A percentile compares a stretch with the other conserved stretches of the same genome.
phyloP scores from a whole-genome alignment of 129 eudicot species.

The Centella asiatica region DNA sequence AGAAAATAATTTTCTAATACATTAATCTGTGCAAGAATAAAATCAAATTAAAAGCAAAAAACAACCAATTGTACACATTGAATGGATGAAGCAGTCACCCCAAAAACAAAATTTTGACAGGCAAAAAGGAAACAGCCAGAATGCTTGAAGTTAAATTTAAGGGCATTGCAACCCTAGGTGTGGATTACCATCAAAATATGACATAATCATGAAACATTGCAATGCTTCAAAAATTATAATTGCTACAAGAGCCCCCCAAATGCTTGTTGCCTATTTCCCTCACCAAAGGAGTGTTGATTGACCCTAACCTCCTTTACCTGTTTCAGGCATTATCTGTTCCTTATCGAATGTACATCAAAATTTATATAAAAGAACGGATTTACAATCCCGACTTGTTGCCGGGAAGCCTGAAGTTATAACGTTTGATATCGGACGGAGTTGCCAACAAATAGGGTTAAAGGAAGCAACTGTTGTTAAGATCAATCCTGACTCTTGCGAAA shows the following conservation, averaged over 20 bases:
- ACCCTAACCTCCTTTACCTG: slow-evolving; percentile 5
- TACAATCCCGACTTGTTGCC: not conserved
- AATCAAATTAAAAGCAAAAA: no score
- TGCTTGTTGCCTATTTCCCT: slow-evolving; percentile 6
- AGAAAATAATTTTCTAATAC: no score
- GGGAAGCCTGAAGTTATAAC: not conserved
- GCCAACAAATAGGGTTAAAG: not conserved
- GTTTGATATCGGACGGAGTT: not conserved
- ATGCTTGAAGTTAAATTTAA: not conserved
- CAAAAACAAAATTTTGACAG: no score
- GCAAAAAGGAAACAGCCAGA: not conserved
- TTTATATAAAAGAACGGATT: not conserved
- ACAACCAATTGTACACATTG: no score
- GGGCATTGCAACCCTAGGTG: slow-evolving; percentile 12
- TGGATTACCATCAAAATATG: slow-evolving; percentile 4
- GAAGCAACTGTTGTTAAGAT: not conserved
- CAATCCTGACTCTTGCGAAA: not conserved
- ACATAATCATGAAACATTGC: slow-evolving; percentile 6
- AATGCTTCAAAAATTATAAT: slow-evolving; percentile 24
- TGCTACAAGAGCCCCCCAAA: slow-evolving; percentile 28
- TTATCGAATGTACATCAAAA: not conserved
- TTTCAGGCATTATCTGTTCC: not conserved
- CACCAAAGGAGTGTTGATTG: slow-evolving; percentile 9
- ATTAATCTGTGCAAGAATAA: no score
- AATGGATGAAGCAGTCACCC: no score